Percentiles rank a stretch among this genome's conserved stretches.
Evolutionary conservation across 306 rosid genomes (phyloP).

Genomic region (Hylodesmum podocarpum): DNA sequence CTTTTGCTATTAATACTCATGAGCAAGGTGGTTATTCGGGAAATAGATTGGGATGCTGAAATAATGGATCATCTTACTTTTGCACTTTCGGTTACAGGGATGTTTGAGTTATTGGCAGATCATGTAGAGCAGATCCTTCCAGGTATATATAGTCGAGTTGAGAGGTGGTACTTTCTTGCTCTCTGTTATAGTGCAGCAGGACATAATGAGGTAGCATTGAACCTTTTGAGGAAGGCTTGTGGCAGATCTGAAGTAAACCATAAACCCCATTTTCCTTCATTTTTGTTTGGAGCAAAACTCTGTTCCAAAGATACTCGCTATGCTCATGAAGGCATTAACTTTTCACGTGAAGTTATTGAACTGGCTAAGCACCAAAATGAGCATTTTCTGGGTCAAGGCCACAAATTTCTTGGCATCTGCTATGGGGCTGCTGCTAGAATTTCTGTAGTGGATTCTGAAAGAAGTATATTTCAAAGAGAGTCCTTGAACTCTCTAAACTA

Average conservation of each 20-base stretch:
- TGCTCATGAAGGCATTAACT: constrained; percentile 59
- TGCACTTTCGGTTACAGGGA: constrained; percentile 67
- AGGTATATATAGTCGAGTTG: constrained; percentile 59
- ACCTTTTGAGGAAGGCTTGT: constrained; percentile 65
- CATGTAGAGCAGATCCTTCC: constrained; percentile 74
- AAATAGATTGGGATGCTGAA: constrained; percentile 77
- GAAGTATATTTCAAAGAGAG: constrained; percentile 57
- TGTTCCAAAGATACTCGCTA: constrained; percentile 56
- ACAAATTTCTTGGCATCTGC: constrained; percentile 68
- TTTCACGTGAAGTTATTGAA: constrained; percentile 47
- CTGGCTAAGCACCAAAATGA: constrained; percentile 42
- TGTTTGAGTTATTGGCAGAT: constrained; percentile 62
- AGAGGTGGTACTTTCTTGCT: constrained; percentile 88
- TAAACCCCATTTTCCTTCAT: constrained; percentile 53
- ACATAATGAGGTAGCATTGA: constrained; percentile 59
- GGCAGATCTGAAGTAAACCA: constrained; percentile 64
- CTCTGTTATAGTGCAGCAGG: constrained; percentile 79
- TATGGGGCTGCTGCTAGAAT: constrained; percentile 72
- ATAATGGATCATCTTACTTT: constrained; percentile 73
- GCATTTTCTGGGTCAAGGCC: constrained; percentile 61
- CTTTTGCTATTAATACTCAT: constrained; percentile 61
- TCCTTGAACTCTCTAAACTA: constrained; percentile 54
- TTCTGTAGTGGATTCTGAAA: constrained; percentile 71
- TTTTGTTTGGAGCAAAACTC: constrained; percentile 70
- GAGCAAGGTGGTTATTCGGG: constrained; percentile 48